Percentiles rank a stretch among this genome's conserved stretches.
These are phyloP conservation scores for Rhypophila decipiens DNA, from an alignment of 495 filamentous ascomycete species.

Conservation along the genomic window DNA sequence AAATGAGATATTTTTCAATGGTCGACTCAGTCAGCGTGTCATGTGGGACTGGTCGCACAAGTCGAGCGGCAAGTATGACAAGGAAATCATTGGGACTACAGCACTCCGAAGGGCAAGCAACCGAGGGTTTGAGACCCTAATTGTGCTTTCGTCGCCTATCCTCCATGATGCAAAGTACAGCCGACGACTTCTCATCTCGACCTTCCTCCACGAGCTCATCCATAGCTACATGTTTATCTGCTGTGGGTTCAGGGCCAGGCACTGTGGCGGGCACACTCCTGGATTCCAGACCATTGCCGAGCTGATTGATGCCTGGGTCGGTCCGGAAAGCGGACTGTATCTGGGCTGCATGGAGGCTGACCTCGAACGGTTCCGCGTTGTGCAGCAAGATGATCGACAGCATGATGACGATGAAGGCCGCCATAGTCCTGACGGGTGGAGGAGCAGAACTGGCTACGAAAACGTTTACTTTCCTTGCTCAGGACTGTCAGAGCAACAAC, in stretches of 20 bases:
- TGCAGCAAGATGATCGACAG: not conserved
- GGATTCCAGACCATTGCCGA: conserved; percentile 45
- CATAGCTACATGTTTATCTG: conserved; percentile 53
- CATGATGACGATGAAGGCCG: conserved; percentile 1
- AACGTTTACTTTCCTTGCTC: conserved; percentile 19
- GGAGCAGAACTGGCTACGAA: not conserved
- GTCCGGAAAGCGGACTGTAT: conserved; percentile 34
- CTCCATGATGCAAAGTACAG: conserved; percentile 41
- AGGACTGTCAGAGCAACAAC: conserved; percentile 15
- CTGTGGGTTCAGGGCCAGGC: conserved; percentile 43
- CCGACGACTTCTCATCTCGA: conserved; percentile 46
- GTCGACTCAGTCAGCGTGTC: conserved; percentile 43
- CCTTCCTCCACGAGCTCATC: conserved; percentile 53
- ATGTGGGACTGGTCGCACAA: conserved; percentile 45
- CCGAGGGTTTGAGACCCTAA: conserved; percentile 47
- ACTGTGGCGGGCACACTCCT: conserved; percentile 45
- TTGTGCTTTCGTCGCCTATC: conserved; percentile 47
- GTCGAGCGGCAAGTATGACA: conserved; percentile 27
- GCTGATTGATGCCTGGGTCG: conserved; percentile 49
- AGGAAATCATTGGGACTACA: conserved; percentile 47
- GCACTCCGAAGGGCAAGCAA: conserved; percentile 35
- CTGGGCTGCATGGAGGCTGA: conserved; percentile 49
- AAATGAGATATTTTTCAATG: conserved; percentile 50
- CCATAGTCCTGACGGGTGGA: not conserved
- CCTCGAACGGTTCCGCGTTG: conserved; percentile 35